Evolutionary conservation across 495 filamentous ascomycete genomes (phyloP).

Genomic region (Neurospora sp.): DNA sequence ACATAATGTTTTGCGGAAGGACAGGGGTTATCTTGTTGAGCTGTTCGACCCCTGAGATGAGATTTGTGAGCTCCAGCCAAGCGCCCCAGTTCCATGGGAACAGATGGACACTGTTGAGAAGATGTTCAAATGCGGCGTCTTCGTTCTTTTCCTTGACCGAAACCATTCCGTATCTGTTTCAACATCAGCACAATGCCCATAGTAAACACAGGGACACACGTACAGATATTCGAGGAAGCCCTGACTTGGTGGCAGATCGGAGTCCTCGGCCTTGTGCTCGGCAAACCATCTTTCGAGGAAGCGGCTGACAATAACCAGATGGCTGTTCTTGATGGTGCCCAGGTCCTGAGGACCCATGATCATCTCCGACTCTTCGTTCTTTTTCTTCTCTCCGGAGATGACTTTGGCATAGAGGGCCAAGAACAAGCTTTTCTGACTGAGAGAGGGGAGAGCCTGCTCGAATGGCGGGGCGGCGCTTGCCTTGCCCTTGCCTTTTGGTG

Average conservation of each 20-base stretch:
- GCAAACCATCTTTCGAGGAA: conserved; percentile 69
- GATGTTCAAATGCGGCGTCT: conserved; percentile 66
- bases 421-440: conserved; percentile 90
- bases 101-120: conserved; percentile 72
- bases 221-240: conserved; percentile 91
- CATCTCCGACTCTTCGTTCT: conserved; percentile 96
- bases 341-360: conserved; percentile 88
- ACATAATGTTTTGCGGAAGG: conserved; percentile 84
- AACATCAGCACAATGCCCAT: not conserved
- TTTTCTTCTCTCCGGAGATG: conserved; percentile 89
- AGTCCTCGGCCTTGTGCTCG: conserved; percentile 48
- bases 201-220: not conserved
- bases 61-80: conserved; percentile 80
- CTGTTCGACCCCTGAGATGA: conserved; percentile 66
- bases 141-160: conserved; percentile 88
- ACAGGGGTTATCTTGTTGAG: conserved; percentile 41
- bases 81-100: conserved; percentile 94
- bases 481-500: conserved; percentile 46
- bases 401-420: conserved; percentile 86
- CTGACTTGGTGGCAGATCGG: conserved; percentile 52
- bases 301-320: conserved; percentile 63
- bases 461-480: conserved; percentile 8
- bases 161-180: conserved; percentile 64
- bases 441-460: conserved; percentile 20
- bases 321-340: conserved; percentile 71